phyloP scores from a whole-genome alignment of 805 yeast genomes.

The Naumovozyma baii region DNA sequence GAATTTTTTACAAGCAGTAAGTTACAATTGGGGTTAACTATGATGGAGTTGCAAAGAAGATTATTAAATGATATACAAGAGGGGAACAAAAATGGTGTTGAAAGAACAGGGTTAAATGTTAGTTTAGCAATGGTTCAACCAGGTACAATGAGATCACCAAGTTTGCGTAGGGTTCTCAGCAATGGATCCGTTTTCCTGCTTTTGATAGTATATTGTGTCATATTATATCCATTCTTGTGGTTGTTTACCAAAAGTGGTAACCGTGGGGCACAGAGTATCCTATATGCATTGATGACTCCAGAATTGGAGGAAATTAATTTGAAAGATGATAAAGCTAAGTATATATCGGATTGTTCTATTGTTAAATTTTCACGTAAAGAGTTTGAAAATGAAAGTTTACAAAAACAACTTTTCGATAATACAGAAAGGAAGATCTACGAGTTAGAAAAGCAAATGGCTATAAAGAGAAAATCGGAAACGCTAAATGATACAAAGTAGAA shows the following conservation, averaged over 20 bases:
- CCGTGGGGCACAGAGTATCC: conserved; percentile 71
- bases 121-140: conserved; percentile 77
- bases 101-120: conserved; percentile 45
- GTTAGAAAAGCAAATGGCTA: conserved; percentile 64
- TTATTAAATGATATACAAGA: conserved; percentile 50
- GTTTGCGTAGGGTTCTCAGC: conserved; percentile 67
- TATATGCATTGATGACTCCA: conserved; percentile 65
- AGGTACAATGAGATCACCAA: conserved; percentile 82
- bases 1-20: conserved; percentile 75
- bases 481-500: neutral
- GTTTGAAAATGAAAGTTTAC: conserved; percentile 50
- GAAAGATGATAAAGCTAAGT: conserved; percentile 39
- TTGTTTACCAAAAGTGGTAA: conserved; percentile 62
- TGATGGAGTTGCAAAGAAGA: conserved; percentile 66
- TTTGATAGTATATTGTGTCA: conserved; percentile 43
- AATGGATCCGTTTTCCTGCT: conserved; percentile 64
- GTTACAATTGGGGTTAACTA: conserved; percentile 63
- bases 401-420: conserved; percentile 46
- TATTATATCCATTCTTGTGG: conserved; percentile 78
- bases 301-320: conserved; percentile 52
- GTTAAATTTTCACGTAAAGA: conserved; percentile 52
- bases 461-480: conserved; percentile 43
- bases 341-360: conserved; percentile 61
- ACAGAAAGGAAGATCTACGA: conserved; percentile 49
- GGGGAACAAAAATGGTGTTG: conserved; percentile 18